phyloP scores from a whole-genome alignment of 805 yeast genomes.

The Wickerhamomyces tratensis region DNA sequence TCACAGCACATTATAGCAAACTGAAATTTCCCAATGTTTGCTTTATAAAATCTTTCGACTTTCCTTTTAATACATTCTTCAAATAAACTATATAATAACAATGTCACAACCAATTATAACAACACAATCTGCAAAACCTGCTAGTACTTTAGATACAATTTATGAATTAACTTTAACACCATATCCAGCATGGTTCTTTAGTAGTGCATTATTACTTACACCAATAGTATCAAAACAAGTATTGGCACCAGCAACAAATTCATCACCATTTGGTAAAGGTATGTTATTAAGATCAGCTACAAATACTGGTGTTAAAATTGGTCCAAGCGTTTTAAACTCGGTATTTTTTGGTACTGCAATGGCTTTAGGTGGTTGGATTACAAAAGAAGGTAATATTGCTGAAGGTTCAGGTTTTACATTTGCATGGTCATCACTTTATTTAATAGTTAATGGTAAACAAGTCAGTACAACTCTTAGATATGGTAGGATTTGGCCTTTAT shows the following conservation, averaged over 20 bases:
- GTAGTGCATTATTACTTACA: conserved; percentile 26
- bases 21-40: too few species aligned
- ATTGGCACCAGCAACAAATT: conserved; percentile 1
- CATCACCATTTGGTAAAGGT: conserved; percentile 1
- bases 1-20: too few species aligned
- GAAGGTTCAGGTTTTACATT: conserved; percentile 74
- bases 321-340: conserved; percentile 28
- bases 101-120: too few species aligned
- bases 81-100: too few species aligned
- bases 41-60: too few species aligned
- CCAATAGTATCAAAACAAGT: conserved; percentile 26
- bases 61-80: too few species aligned
- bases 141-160: not conserved
- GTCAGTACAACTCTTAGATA: conserved; percentile 41
- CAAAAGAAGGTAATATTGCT: conserved; percentile 63
- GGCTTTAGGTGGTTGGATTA: conserved; percentile 64
- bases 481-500: conserved; percentile 54
- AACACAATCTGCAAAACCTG: too few species aligned
- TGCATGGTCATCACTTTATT: conserved; percentile 75
- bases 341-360: conserved; percentile 51
- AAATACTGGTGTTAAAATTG: conserved; percentile 10
- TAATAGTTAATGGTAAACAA: conserved; percentile 59
- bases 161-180: conserved; percentile 25
- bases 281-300: conserved; percentile 5
- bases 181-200: conserved; percentile 33